Evolutionary conservation across 495 filamentous ascomycete genomes (phyloP).

Genomic region (Talaromyces proteolyticus): DNA sequence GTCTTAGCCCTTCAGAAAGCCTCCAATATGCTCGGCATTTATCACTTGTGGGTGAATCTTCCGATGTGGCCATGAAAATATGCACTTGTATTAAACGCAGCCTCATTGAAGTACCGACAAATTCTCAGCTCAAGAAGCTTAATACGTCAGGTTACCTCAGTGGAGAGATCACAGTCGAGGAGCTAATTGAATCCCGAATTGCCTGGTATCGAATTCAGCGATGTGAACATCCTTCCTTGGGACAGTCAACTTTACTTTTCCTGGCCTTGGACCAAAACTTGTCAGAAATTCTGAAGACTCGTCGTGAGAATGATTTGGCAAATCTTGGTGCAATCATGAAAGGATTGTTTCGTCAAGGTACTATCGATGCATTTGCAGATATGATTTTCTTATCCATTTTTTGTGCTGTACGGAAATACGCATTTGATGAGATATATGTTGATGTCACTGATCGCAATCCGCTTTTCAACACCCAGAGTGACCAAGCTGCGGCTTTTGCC

Average conservation of each 20-base stretch:
- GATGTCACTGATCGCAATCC: constrained; percentile 57
- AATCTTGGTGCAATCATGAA: constrained; percentile 30
- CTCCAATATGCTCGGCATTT: constrained; percentile 46
- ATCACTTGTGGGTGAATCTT: constrained; percentile 27
- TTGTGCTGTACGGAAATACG: constrained; percentile 47
- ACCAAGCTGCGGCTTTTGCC: constrained; percentile 56
- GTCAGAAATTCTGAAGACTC: constrained; percentile 29
- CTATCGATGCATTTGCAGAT: constrained; percentile 42
- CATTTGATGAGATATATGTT: constrained; percentile 54
- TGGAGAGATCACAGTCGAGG: constrained; percentile 31
- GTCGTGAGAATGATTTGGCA: constrained; percentile 34
- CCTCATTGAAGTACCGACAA: constrained; percentile 43
- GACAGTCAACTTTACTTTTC: constrained; percentile 38
- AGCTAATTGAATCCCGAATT: constrained; percentile 39
- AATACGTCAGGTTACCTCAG: constrained; percentile 46
- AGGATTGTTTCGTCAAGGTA: constrained; percentile 25
- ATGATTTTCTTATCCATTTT: constrained; percentile 50
- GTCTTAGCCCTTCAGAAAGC: constrained; percentile 46
- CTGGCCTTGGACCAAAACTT: constrained; percentile 36
- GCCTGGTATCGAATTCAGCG: constrained; percentile 45
- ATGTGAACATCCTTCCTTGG: constrained; percentile 32
- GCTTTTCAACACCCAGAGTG: constrained; percentile 47
- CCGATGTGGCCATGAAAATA: constrained; percentile 23
- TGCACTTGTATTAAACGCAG: constrained; percentile 38
- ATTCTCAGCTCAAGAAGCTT: constrained; percentile 41